phyloP scores from a whole-genome alignment of 805 yeast genomes.

The Ogataea chonburiensis region DNA sequence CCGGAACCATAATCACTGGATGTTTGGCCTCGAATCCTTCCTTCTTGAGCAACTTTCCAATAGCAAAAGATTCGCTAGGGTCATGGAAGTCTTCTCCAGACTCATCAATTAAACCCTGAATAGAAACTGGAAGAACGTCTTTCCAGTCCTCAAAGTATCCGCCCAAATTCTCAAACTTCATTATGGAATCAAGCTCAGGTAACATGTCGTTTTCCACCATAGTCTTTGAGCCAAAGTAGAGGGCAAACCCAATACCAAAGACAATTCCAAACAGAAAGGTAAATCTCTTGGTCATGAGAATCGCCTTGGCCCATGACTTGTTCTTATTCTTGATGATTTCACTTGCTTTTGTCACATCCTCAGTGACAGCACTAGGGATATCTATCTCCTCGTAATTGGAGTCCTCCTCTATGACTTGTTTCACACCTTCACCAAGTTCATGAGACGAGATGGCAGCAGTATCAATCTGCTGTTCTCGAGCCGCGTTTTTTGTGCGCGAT shows the following conservation, averaged over 20 bases:
- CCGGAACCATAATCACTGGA: constrained; percentile 93
- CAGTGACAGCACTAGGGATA: constrained; percentile 2
- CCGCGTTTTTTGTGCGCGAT: constrained; percentile 4
- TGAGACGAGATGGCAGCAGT: constrained; percentile 9
- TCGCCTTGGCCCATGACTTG: constrained; percentile 13
- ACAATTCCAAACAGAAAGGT: constrained; percentile 70
- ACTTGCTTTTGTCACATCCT: constrained; percentile 5
- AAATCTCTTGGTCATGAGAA: constrained; percentile 45
- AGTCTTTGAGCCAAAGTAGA: constrained; percentile 52
- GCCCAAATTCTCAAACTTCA: constrained; percentile 54
- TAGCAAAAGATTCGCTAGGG: constrained; percentile 81
- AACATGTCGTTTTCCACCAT: constrained; percentile 41
- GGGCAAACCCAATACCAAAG: constrained; percentile 64
- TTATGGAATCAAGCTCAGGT: constrained; percentile 49
- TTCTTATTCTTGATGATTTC: constrained; percentile 5
- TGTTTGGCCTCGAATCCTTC: constrained; percentile 54
- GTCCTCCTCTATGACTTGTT: constrained; percentile 5
- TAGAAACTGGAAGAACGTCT: constrained; percentile 63
- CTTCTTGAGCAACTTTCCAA: constrained; percentile 63
- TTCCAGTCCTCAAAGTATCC: constrained; percentile 71
- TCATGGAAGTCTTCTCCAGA: constrained; percentile 51
- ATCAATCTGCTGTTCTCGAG: neutral
- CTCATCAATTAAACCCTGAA: constrained; percentile 59
- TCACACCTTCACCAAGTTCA: constrained; percentile 7
- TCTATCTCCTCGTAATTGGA: constrained; percentile 5